These are phyloP conservation scores for Nemania bipapillata DNA, from an alignment of 2,329 filamentous ascomycete genomes.

Conservation along the genomic window DNA sequence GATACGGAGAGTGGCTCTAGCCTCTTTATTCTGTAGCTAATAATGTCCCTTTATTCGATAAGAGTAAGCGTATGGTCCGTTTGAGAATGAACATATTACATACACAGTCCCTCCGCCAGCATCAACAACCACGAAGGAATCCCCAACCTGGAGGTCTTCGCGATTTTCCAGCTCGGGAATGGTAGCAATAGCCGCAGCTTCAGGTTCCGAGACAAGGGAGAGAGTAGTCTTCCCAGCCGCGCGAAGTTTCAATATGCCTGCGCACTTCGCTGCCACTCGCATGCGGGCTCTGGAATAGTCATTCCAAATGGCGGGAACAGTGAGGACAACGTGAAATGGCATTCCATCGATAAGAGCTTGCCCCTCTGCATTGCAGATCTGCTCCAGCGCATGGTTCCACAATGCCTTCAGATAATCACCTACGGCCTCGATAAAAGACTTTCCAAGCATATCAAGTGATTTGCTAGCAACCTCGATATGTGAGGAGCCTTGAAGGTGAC, in stretches of 20 bases:
- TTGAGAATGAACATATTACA: not conserved
- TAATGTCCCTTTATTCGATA: constrained; percentile 28
- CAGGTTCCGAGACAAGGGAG: constrained; percentile 57
- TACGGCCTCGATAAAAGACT: constrained; percentile 32
- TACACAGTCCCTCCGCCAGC: constrained; percentile 47
- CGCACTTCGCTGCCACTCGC: constrained; percentile 50
- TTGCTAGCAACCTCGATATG: constrained; percentile 38
- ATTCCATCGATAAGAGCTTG: constrained; percentile 14
- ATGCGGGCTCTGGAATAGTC: constrained; percentile 49
- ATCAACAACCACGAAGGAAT: constrained; percentile 49
- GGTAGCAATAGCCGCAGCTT: constrained; percentile 58
- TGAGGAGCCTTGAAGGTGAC: constrained; percentile 32
- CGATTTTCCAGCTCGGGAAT: constrained; percentile 49
- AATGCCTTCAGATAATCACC: constrained; percentile 33
- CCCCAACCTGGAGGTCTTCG: constrained; percentile 39
- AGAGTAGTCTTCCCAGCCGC: constrained; percentile 49
- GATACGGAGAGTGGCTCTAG: constrained; percentile 22
- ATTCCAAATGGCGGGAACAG: constrained; percentile 38
- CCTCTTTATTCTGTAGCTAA: constrained; percentile 37
- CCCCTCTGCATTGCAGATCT: constrained; percentile 23
- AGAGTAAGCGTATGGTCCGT: not conserved
- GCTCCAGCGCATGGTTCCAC: constrained; percentile 31
- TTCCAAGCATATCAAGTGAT: constrained; percentile 23
- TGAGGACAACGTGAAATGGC: constrained; percentile 34
- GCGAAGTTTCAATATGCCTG: constrained; percentile 53